Evolutionary conservation across 2,329 filamentous ascomycete species (phyloP).

Genomic region (Penicillium thymicola): DNA sequence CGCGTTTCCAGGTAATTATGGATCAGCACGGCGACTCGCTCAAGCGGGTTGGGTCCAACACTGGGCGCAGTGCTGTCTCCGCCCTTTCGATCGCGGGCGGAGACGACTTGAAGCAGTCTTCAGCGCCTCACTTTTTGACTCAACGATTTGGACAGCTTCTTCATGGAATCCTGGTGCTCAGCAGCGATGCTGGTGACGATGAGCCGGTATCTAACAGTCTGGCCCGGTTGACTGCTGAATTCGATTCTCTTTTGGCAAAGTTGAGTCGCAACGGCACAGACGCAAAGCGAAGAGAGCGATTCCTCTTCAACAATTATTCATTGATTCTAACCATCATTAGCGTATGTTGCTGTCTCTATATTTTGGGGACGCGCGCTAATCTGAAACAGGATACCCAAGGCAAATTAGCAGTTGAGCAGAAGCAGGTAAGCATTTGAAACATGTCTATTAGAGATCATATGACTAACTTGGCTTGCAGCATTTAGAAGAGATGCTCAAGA

Average conservation of each 20-base stretch:
- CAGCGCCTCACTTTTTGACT: conserved; percentile 82
- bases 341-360: conserved; percentile 39
- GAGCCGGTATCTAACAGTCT: conserved; percentile 86
- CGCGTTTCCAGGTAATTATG: conserved; percentile 90
- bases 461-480: conserved; percentile 26
- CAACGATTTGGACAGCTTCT: conserved; percentile 94
- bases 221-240: conserved; percentile 71
- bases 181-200: conserved; percentile 87
- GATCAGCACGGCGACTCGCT: conserved; percentile 89
- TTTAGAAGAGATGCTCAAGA: conserved; percentile 42
- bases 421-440: conserved; percentile 41
- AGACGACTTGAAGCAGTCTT: conserved; percentile 43
- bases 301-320: conserved; percentile 94
- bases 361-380: conserved; percentile 8
- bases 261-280: conserved; percentile 74
- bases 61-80: conserved; percentile 50
- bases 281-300: conserved; percentile 75
- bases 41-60: conserved; percentile 53
- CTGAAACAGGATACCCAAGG: conserved; percentile 43
- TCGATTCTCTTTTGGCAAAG: conserved; percentile 77
- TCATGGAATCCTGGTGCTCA: conserved; percentile 77
- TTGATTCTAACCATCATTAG: conserved; percentile 89
- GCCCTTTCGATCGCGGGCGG: conserved; percentile 53
- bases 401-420: conserved; percentile 63
- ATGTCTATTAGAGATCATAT: background rate